Percentiles rank a stretch among this genome's conserved stretches.
phyloP scores from a whole-genome alignment of 2,329 filamentous ascomycete species.

The Aspergillus jensenii region DNA sequence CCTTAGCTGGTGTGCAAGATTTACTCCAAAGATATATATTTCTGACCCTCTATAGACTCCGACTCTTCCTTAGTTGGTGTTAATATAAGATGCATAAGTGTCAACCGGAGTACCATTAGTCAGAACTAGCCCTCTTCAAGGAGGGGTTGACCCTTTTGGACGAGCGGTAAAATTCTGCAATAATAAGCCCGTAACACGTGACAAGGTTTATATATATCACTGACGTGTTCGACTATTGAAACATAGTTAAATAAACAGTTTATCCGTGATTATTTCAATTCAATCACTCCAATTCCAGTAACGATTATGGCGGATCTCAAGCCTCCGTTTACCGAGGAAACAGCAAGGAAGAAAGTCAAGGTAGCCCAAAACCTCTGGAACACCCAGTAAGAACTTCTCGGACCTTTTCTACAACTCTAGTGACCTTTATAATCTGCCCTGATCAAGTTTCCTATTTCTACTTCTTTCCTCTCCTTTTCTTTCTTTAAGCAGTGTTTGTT shows the following conservation, averaged over 20 bases:
- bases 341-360: conserved; percentile 75
- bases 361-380: conserved; percentile 84
- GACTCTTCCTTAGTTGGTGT: neutral
- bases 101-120: no score
- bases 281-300: neutral
- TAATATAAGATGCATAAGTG: neutral
- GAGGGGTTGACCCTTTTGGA: no score
- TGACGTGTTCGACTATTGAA: neutral
- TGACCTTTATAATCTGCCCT: neutral
- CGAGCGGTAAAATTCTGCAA: neutral
- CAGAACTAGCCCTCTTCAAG: no score
- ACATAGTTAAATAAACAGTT: no score
- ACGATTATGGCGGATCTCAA: conserved; percentile 39
- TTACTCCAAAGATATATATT: neutral
- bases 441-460: neutral
- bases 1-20: no score
- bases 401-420: neutral
- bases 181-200: conserved; percentile 9
- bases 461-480: neutral
- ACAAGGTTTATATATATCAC: conserved; percentile 9
- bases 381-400: conserved; percentile 54
- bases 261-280: neutral
- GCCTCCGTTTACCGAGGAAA: conserved; percentile 75
- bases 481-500: neutral
- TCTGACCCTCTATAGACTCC: neutral